These are phyloP conservation scores for Aureobasidium sp. DNA, from an alignment of 2,329 filamentous ascomycete genomes.

Conservation along the genomic window DNA sequence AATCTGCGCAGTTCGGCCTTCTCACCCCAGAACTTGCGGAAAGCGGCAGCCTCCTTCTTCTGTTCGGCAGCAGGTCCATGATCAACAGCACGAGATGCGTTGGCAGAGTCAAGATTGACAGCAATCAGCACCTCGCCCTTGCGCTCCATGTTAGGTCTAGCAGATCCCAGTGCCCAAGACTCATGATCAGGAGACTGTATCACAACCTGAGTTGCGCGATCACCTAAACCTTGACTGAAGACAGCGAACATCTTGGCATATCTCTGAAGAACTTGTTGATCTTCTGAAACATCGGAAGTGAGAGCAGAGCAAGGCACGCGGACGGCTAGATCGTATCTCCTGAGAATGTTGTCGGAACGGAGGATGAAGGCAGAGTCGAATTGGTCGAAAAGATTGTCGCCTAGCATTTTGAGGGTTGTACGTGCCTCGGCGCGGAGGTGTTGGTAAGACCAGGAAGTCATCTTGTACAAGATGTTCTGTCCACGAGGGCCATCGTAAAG, in stretches of 20 bases:
- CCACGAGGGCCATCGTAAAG: conserved; percentile 69
- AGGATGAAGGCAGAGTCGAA: conserved; percentile 80
- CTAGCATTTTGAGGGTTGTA: conserved; percentile 66
- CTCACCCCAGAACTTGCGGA: conserved; percentile 90
- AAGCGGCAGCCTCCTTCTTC: conserved; percentile 71
- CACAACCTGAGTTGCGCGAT: conserved; percentile 64
- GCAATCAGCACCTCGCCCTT: conserved; percentile 52
- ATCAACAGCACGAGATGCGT: conserved; percentile 71
- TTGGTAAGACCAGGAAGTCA: conserved; percentile 76
- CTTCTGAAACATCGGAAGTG: conserved; percentile 21
- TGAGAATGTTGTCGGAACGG: conserved; percentile 44
- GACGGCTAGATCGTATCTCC: conserved; percentile 50
- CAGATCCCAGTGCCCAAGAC: conserved; percentile 33
- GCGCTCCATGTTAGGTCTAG: conserved; percentile 18
- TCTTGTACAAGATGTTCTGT: conserved; percentile 83
- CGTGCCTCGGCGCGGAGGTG: conserved; percentile 68
- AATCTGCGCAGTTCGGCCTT: conserved; percentile 90
- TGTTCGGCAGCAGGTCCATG: conserved; percentile 82
- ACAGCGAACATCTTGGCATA: conserved; percentile 56
- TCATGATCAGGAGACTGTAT: conserved; percentile 20
- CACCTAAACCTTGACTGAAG: conserved; percentile 64
- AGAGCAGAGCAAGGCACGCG: conserved; percentile 32
- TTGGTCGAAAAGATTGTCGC: conserved; percentile 66
- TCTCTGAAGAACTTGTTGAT: conserved; percentile 31
- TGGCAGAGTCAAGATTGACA: conserved; percentile 64